Conservation (phyloP, 768 basidiomycete species). For the Pleurotus tuoliensis region DNA sequence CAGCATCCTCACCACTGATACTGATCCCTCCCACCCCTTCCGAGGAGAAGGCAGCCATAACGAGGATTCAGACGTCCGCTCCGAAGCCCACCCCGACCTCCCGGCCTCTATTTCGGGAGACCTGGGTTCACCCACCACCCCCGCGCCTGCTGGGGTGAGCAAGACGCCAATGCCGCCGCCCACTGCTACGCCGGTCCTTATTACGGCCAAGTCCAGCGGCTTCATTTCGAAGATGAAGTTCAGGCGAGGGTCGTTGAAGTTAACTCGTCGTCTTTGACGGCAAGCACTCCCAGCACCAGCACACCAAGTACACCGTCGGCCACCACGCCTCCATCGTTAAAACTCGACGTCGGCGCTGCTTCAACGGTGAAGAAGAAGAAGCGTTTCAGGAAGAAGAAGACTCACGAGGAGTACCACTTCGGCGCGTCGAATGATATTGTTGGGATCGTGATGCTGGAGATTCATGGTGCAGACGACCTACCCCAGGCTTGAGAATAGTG, state of each 20-base stretch:
- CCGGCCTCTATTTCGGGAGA: slow-evolving; percentile 3
- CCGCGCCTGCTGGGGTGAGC: neutral
- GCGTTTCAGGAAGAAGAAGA: slow-evolving; percentile 16
- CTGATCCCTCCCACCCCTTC: neutral
- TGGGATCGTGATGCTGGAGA: too few relatives aligned
- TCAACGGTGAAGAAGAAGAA: slow-evolving; percentile 9
- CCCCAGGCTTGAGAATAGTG: slow-evolving; percentile 88
- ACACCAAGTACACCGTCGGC: neutral
- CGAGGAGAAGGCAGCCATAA: neutral
- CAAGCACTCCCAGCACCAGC: neutral
- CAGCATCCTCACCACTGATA: slow-evolving; percentile 15
- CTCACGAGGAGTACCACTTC: too few relatives aligned
- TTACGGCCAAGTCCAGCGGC: neutral
- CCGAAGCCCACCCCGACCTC: slow-evolving; percentile 7
- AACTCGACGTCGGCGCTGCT: neutral
- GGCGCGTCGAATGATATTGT: too few relatives aligned
- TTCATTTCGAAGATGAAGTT: slow-evolving; percentile 10
- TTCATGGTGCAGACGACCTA: neutral
- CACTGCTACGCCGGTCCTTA: neutral
- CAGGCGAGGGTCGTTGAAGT: neutral
- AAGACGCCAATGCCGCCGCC: slow-evolving; percentile 4
- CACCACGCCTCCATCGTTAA: neutral
- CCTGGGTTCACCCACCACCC: neutral
- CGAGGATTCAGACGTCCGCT: neutral
- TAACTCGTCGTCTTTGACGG: neutral